Base-by-base conservation (phyloP, 2,329 filamentous ascomycete genomes). In the Fusarium pilosicola region DNA sequence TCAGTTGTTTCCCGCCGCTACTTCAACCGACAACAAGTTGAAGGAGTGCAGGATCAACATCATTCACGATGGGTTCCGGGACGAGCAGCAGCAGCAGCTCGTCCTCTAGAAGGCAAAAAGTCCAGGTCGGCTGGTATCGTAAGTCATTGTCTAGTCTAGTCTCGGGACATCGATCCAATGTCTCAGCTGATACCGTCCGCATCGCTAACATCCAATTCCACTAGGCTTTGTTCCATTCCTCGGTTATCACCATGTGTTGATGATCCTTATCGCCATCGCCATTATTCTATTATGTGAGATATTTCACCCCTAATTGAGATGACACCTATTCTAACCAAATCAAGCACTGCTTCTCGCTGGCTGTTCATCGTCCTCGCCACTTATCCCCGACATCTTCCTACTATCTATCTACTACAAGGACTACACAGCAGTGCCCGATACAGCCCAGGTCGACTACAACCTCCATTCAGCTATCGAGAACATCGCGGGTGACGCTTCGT, bases 341-440 rank as follows among this genome's bases (percentile, higher is more conserved):
- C 14, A 42, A 98, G 95, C 96, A 78, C 90, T 99, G 74, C 86
- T 99, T 79, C 87, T 99, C 76, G 96, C 96, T 79, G 96, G 96
- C 79, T 99, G 96, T 84, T 98, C 96, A 9, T 98, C 96, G 15
- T 97, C 96, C 45, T 98, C 96, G 58, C 96, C 96, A 5, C 87
- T 97, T 62, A 98, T 99, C 78, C 96, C 96, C 32, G 91, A 92
- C 80, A 98, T 99, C 84, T 99, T 98, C 88, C 91, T 99, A 76
- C 94, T 99, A 75, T 97, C 95, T n/a, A 90, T 99, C 79, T 98
- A 97, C 89, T 99, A 98, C 86, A 87, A 97, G 81, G 87, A 89
- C 71, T 98, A 98, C 85, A 90, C 91, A 26, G 94, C 96, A 7
- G 86, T 89, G 34, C 96, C 96, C 76, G 91, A 94, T 77, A 93